Evolutionary conservation across 495 filamentous ascomycete species (phyloP).

Genomic region (Amorphotheca resinae): DNA sequence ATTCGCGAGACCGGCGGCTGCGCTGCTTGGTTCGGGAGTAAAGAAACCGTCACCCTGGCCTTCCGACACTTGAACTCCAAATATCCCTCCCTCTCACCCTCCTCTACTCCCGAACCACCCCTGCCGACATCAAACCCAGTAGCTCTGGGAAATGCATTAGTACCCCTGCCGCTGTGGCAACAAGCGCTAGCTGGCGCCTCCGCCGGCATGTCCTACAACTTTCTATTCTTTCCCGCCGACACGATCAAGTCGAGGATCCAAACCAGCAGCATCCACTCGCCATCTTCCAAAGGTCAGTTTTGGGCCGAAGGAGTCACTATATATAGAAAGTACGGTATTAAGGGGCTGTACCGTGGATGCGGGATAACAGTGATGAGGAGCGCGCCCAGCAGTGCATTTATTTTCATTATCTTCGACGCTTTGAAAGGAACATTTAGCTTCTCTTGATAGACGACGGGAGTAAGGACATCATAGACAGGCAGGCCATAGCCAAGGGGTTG

Average conservation of each 20-base stretch:
- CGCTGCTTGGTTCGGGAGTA: slow-evolving; percentile 90
- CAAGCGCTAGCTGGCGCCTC: slow-evolving; percentile 81
- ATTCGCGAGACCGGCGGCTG: slow-evolving; percentile 88
- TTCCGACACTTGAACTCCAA: slow-evolving; percentile 37
- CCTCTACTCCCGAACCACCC: not conserved
- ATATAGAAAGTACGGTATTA: slow-evolving; percentile 70
- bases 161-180: slow-evolving; percentile 55
- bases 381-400: slow-evolving; percentile 91
- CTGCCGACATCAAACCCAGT: not conserved
- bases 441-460: not conserved
- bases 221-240: slow-evolving; percentile 91
- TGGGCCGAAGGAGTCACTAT: slow-evolving; percentile 51
- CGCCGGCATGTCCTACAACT: slow-evolving; percentile 90
- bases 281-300: slow-evolving; percentile 42
- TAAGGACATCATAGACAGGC: too few species aligned
- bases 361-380: slow-evolving; percentile 82
- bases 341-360: slow-evolving; percentile 83
- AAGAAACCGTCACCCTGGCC: slow-evolving; percentile 61
- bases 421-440: slow-evolving; percentile 38
- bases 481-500: too few species aligned
- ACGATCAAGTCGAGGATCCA: slow-evolving; percentile 96
- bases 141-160: slow-evolving; percentile 1
- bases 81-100: not conserved
- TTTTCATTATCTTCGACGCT: slow-evolving; percentile 86
- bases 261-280: slow-evolving; percentile 54